phyloP scores from a whole-genome alignment of 805 yeast species.

The Saccharomycopsis schoenii region DNA sequence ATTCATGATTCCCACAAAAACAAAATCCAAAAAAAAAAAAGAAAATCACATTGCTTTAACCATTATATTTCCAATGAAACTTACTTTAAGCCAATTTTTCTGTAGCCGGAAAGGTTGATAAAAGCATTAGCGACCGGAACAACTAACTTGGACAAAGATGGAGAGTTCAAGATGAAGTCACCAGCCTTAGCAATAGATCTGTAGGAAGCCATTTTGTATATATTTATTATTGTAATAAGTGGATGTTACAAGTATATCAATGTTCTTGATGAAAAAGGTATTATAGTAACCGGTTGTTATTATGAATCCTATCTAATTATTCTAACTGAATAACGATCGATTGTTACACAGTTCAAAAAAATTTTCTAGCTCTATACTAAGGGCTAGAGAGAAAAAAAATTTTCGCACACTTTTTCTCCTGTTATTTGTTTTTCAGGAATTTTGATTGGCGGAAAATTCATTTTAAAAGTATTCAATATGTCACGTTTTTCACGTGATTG shows the following conservation, averaged over 20 bases:
- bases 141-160: constrained; percentile 63
- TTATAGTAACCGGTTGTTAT: background rate
- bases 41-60: background rate
- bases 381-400: background rate
- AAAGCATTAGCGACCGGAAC: constrained; percentile 75
- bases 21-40: background rate
- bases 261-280: background rate
- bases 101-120: constrained; percentile 76
- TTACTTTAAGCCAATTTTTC: constrained; percentile 78
- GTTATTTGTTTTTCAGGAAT: background rate
- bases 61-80: background rate
- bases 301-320: background rate
- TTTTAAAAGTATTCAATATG: background rate
- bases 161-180: constrained; percentile 72
- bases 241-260: background rate
- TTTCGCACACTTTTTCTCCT: background rate
- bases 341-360: background rate
- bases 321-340: background rate
- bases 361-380: background rate
- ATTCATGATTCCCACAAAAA: no score
- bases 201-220: constrained; percentile 40
- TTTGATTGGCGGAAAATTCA: background rate
- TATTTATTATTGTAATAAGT: background rate
- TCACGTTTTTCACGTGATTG: background rate
- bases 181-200: constrained; percentile 66